These are phyloP conservation scores for Saccharomycopsis phalli DNA, from an alignment of 1,139 yeast species.

Conservation along the genomic window DNA sequence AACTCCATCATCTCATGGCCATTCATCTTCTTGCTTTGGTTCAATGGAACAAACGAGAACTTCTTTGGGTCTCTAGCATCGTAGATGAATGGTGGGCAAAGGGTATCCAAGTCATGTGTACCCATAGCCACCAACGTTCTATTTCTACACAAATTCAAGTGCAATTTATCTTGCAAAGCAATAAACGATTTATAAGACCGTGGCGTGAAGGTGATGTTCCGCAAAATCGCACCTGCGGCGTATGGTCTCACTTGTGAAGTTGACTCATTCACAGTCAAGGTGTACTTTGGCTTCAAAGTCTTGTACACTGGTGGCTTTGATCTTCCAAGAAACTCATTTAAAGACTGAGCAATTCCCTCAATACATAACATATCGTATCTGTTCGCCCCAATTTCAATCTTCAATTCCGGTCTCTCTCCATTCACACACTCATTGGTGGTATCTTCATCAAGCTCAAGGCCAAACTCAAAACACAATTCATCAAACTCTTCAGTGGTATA, in stretches of 20 bases:
- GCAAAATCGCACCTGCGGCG: conserved; percentile 88
- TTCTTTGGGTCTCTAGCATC: conserved; percentile 78
- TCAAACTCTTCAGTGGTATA: conserved; percentile 92
- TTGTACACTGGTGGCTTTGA: conserved; percentile 56
- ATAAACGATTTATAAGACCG: conserved; percentile 90
- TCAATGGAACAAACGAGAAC: conserved; percentile 73
- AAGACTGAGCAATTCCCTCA: conserved; percentile 94
- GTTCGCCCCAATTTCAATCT: conserved; percentile 96
- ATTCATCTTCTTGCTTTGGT: conserved; percentile 67
- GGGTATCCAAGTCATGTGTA: conserved; percentile 85
- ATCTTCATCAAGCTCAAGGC: conserved; percentile 96
- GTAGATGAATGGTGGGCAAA: conserved; percentile 80
- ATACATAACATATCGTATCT: conserved; percentile 96
- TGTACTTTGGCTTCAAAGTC: conserved; percentile 49
- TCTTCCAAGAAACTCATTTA: conserved; percentile 81
- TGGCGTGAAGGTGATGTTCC: conserved; percentile 72
- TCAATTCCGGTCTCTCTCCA: conserved; percentile 89
- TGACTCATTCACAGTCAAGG: conserved; percentile 66
- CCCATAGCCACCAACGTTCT: conserved; percentile 98
- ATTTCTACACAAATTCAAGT: conserved; percentile 90
- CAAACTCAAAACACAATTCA: conserved; percentile 94
- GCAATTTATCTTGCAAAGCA: conserved; percentile 92
- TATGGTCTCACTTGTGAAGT: conserved; percentile 75
- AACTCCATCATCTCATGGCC: conserved; percentile 82
- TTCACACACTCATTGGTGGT: conserved; percentile 68